Conservation (phyloP, 225 moss, liverwort and hornwort genomes). For the Ulota crispa region DNA sequence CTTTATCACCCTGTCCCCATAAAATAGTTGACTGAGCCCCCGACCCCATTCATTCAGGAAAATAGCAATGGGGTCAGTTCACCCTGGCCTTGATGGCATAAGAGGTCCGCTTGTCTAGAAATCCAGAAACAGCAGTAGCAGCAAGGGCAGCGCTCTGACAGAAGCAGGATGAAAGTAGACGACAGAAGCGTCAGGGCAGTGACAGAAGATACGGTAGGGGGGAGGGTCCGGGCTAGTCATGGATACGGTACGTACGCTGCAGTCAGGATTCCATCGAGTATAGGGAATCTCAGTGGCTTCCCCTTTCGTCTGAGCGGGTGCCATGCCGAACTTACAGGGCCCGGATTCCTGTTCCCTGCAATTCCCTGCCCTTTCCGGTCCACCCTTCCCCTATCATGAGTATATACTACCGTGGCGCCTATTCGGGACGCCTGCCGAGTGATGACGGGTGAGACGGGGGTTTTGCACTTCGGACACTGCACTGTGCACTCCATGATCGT, state of each 20-base stretch:
- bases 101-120: too few species aligned
- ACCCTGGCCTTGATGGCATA: too few species aligned
- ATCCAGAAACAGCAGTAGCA: too few species aligned
- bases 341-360: background rate
- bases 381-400: background rate
- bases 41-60: too few species aligned
- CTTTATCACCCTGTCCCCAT: too few species aligned
- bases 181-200: background rate
- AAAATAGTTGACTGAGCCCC: too few species aligned
- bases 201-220: constrained; percentile 13
- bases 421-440: background rate
- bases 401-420: background rate
- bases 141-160: background rate
- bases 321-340: background rate
- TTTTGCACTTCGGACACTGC: background rate
- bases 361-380: background rate
- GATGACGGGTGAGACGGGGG: background rate
- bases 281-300: constrained; percentile 19
- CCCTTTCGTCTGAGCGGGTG: background rate
- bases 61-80: too few species aligned
- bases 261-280: constrained; percentile 28
- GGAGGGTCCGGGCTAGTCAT: background rate
- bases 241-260: constrained; percentile 18
- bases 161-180: background rate
- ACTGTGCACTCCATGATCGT: background rate